These are phyloP conservation scores for Zostera marina DNA, from an alignment of 116 monocot species.

Conservation along the genomic window DNA sequence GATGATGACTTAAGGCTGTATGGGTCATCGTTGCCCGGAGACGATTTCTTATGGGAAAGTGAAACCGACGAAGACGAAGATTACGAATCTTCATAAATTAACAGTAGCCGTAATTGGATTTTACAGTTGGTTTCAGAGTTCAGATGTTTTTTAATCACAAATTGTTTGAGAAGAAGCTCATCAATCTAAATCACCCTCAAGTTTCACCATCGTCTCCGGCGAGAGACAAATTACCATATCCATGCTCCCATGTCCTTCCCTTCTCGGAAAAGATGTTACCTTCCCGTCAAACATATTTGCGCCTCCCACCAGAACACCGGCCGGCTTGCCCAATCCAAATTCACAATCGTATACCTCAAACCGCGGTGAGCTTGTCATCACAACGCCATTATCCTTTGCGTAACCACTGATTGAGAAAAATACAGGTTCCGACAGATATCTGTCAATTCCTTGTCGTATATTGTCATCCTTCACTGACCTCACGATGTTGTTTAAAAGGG, in stretches of 20 bases:
- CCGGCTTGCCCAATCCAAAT: constrained; percentile 68
- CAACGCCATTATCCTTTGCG: constrained; percentile 35
- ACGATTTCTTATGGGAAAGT: constrained; percentile 20
- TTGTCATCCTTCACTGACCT: constrained; percentile 11
- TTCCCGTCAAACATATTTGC: constrained; percentile 91
- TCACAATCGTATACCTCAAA: constrained; percentile 78
- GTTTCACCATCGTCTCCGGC: constrained; percentile 64
- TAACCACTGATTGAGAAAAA: constrained; percentile 39
- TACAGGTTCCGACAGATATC: constrained; percentile 44
- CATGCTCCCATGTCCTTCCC: constrained; percentile 38
- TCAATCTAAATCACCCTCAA: constrained; percentile 57
- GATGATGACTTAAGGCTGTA: constrained; percentile 14
- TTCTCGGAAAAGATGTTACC: constrained; percentile 71
- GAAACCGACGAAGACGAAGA: constrained; percentile 19
- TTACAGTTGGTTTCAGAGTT: neutral
- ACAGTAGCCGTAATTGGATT: neutral
- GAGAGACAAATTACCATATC: constrained; percentile 69
- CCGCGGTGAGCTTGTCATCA: constrained; percentile 81
- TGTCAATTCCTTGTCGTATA: constrained; percentile 24
- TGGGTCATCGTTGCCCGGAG: constrained; percentile 12
- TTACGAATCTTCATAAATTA: neutral
- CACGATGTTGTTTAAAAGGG: constrained; percentile 33
- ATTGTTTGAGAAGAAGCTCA: constrained; percentile 33
- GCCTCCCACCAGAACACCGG: constrained; percentile 58
- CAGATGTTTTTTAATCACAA: too few species aligned